Evolutionary conservation across 805 yeast species (phyloP), one percentile per base, ranked within the genome.

Genomic region (Allodekkera sacchari): DNA sequence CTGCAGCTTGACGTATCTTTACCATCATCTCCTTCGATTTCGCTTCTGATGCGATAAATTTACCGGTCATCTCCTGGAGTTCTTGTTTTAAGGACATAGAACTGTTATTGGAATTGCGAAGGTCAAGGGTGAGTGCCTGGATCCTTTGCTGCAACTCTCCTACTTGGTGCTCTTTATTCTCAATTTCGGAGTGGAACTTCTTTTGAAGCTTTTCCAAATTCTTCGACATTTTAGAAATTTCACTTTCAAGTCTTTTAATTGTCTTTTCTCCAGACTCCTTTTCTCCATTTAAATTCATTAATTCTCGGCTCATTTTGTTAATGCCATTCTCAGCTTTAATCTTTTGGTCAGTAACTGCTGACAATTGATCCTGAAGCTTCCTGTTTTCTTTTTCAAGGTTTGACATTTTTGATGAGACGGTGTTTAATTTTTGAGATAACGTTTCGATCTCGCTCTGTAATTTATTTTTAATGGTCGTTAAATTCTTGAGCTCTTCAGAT

Each of bases 291-390:
- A 85, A 59, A 29, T 69, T 69, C 53, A 84, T 71, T 19, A 88
- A 59, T 41, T 88, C 97, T 24, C 89, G 63, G 33, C 79, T 81
- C 95, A 88, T 83, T 44, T 85, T 87, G 50, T 87, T 87, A 31
- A 88, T 78, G 4, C 95, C 96, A 37, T 74, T 78, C 46, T 88
- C 96, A 1, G 89, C 82, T 41, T 55, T 59, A 30, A 35, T 44
- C 39, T 58, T 68, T 45, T 47, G 60, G 18, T 50, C 44, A n/a
- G 59, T 59, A n/a, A 59, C 44, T 2, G 44, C 28, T 2, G 37
- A 30, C 1, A 66, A 38, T 8, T 50, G 52, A 1, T 49, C 51
- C 12, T 56, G 52, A 6, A 65, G 43, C 11, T 45, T 46, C 3
- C 52, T 48, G 25, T 42, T 41, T 2, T 41, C 30, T 6, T 31